phyloP scores from a whole-genome alignment of 164 flowering plant genomes.

The Annona cherimola region DNA sequence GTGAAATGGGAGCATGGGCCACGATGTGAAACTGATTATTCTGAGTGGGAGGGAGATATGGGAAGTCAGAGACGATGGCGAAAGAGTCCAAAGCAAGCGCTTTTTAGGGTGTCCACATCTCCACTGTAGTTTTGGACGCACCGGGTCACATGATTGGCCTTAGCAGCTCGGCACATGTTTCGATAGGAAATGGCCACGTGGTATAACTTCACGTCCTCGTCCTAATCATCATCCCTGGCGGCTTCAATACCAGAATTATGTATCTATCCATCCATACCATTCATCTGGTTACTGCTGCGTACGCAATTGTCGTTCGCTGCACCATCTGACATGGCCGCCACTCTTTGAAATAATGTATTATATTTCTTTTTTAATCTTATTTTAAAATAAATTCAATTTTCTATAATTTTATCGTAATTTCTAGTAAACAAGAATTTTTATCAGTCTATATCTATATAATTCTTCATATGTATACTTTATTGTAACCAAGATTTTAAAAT shows the following conservation, averaged over 20 bases:
- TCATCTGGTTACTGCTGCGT: background rate
- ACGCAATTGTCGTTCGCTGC: too few species aligned
- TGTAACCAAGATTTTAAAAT: too few species aligned
- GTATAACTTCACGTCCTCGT: background rate
- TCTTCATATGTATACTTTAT: background rate
- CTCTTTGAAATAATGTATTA: background rate
- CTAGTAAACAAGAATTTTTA: background rate
- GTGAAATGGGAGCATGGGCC: too few species aligned
- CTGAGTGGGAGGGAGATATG: background rate
- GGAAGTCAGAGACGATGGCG: background rate
- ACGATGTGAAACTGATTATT: too few species aligned
- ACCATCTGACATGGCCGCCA: background rate
- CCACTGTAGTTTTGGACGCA: background rate
- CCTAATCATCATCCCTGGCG: background rate
- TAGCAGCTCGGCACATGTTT: background rate
- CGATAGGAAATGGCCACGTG: background rate
- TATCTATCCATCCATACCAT: background rate
- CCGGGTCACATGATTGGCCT: background rate
- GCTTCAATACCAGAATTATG: background rate
- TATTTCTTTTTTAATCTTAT: background rate
- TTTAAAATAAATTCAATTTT: too few species aligned
- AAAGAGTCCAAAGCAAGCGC: conserved; percentile 1
- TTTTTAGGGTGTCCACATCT: conserved; percentile 12
- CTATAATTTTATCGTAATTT: background rate
- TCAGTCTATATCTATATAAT: background rate